phyloP scores from a whole-genome alignment of 306 rosid genomes.

The Arachis hypogaea region DNA sequence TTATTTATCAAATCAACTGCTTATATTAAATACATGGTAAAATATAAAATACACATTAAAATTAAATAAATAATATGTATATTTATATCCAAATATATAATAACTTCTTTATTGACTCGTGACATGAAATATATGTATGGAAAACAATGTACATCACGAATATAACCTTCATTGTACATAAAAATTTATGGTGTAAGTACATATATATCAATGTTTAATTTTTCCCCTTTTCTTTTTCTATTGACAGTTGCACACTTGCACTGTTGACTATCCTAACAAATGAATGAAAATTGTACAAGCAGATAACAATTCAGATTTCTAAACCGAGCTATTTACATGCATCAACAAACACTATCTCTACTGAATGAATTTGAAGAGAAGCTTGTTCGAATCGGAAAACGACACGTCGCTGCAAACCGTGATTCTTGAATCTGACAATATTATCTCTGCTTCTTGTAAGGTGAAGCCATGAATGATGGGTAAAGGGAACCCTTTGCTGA shows the following conservation, averaged over 20 bases:
- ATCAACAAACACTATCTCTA: slow-evolving; percentile 5
- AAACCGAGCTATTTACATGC: slow-evolving; percentile 39
- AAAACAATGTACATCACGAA: too few species aligned
- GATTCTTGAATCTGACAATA: slow-evolving; percentile 62
- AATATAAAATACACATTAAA: too few species aligned
- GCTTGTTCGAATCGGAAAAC: slow-evolving; percentile 42
- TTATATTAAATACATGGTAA: too few species aligned
- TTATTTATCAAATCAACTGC: too few species aligned
- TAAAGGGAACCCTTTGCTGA: slow-evolving; percentile 76
- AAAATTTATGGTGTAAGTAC: too few species aligned
- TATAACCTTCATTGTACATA: too few species aligned
- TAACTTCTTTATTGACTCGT: too few species aligned
- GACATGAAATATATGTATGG: too few species aligned
- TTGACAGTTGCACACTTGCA: slow-evolving; percentile 12
- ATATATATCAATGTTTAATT: too few species aligned
- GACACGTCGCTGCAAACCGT: slow-evolving; percentile 68
- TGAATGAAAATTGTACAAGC: slow-evolving; percentile 32
- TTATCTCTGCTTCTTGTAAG: slow-evolving; percentile 62
- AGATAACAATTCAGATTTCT: slow-evolving; percentile 31
- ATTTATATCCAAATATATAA: too few species aligned
- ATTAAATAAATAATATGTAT: too few species aligned
- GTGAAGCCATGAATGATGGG: slow-evolving; percentile 77
- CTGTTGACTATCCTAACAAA: slow-evolving; percentile 5
- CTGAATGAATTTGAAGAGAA: slow-evolving; percentile 23
- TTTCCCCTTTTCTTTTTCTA: too few species aligned